Conservation (phyloP, 257 asterid genomes). For the Solanum peruvianum region DNA sequence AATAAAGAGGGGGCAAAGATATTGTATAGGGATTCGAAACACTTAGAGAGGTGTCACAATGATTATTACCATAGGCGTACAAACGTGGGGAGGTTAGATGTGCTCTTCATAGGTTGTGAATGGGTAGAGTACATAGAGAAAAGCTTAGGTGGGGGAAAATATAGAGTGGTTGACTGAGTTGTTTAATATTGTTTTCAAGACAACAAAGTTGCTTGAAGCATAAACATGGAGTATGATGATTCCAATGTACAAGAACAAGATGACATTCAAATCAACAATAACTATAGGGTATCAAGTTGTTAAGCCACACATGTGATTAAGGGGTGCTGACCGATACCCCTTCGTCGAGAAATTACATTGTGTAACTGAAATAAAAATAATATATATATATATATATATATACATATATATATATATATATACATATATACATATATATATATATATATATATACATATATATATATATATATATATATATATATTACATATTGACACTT, state of each 20-base stretch:
- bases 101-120: neutral
- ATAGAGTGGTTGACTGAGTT: neutral
- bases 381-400: too few relatives aligned
- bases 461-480: too few relatives aligned
- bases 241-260: neutral
- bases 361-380: too few relatives aligned
- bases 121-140: neutral
- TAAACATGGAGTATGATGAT: neutral
- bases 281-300: neutral
- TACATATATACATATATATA: too few relatives aligned
- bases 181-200: neutral
- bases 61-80: too few relatives aligned
- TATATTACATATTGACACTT: too few relatives aligned
- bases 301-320: neutral
- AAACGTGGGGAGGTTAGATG: neutral
- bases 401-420: too few relatives aligned
- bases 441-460: too few relatives aligned
- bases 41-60: neutral
- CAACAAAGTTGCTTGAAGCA: neutral
- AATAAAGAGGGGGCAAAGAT: neutral
- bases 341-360: too few relatives aligned
- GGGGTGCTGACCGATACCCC: too few relatives aligned
- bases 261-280: neutral
- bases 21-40: neutral
- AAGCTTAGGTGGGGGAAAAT: neutral